Base-by-base conservation (phyloP, 176 grass and related monocot species). In the Tillandsia leiboldiana region DNA sequence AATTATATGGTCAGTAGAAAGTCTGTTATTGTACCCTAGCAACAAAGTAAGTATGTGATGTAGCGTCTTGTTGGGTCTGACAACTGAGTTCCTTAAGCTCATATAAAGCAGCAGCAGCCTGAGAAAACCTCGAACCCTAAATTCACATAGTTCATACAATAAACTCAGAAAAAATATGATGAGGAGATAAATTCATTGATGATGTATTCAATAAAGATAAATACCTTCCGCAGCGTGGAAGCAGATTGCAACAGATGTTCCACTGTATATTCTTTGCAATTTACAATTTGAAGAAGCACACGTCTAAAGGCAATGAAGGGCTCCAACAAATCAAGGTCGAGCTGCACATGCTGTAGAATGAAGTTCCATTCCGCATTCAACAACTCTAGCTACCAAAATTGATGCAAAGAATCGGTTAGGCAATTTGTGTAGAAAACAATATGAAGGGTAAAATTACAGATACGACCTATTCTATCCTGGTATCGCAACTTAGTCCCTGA, bases 221-320 rank as follows among this genome's bases (percentile, higher is more conserved):
- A n/a, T 66, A 96, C 91, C 87, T 96, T 96, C 17, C 92, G 88
- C 27, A 96, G 85, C 52, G 85, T 79, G 67, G 85, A 91, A 81
- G 92, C 81, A 72, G 88, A 91, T 75, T 91, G 83, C 72, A 96
- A 81, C 70, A 96, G 74, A 91, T 88, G 83, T 80, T 91, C 71
- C 49, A 78, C 51, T 11, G 85, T 77, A 81, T 74, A 83, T 68
- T 96, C 92, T 82, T 79, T 85, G 70, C 69, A 86, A 69, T 82
- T 81, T 84, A 96, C 80, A 79, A 84, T 88, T 66, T 84, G 87
- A 80, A 96, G 81, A 42, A 89, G 80, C 27, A 84, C 75, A 64
- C 80, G 81, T 63, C 92, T 84, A 75, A 96, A 89, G 78, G 92
- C 81, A 82, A 96, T 76, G 71, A 96, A 96, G 51, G 92, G 92